phyloP scores from a whole-genome alignment of 805 yeast species.

The Clavispora santaluciae region DNA sequence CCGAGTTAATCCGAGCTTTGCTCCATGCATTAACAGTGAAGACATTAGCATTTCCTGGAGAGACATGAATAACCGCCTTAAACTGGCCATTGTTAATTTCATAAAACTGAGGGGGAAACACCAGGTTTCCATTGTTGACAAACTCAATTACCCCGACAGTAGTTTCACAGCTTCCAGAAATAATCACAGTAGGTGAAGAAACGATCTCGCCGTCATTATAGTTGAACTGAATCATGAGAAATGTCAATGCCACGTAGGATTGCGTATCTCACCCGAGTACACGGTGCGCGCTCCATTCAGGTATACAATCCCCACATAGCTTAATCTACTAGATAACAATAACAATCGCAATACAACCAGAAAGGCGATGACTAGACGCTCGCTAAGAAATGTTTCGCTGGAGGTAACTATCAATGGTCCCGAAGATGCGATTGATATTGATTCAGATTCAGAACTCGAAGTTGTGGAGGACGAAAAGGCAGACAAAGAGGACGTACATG shows the following conservation, averaged over 20 bases:
- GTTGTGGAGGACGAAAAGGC: background rate
- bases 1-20: slow-evolving; percentile 23
- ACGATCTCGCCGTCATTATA: slow-evolving; percentile 34
- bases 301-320: background rate
- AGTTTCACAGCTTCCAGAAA: slow-evolving; percentile 25
- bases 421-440: background rate
- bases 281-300: no score
- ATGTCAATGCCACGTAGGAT: no score
- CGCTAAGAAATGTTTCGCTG: background rate
- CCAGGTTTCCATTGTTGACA: slow-evolving; percentile 27
- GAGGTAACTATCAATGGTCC: no score
- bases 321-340: no score
- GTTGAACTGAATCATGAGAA: slow-evolving; percentile 22
- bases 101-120: slow-evolving; percentile 64
- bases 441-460: background rate
- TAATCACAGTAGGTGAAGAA: slow-evolving; percentile 35
- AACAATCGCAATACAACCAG: no score
- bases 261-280: no score
- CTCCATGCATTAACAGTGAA: slow-evolving; percentile 47
- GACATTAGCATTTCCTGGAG: slow-evolving; percentile 57
- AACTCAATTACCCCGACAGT: slow-evolving; percentile 28
- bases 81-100: slow-evolving; percentile 69
- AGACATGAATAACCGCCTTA: slow-evolving; percentile 68
- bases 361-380: background rate
- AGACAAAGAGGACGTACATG: no score